Evolutionary conservation across 2,329 filamentous ascomycete genomes (phyloP), one percentile per base, ranked within the genome.

Genomic region (Trichophyton mentagrophytes): DNA sequence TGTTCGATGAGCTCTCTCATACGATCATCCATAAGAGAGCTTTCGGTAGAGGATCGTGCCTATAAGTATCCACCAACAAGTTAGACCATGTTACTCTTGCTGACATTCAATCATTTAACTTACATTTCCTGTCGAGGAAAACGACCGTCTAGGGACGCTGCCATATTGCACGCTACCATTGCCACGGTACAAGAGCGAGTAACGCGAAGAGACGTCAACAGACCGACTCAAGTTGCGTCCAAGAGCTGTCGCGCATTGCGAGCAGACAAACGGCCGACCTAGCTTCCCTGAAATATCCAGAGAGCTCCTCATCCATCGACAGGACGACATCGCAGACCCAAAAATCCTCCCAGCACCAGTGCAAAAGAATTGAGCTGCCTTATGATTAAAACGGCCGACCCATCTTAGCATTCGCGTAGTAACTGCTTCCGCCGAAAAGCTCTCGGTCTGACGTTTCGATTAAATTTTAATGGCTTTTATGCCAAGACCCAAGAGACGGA

Each of bases 1-100:
- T 65, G 68, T 56, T 69, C 64, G 6, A 57, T 25, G 38, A 30
- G 36, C 20, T 22, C 5, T 15, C 3, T 44, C 56, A 30, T 60
- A 40, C 17, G 33, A 38, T 27, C 25, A 59, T 25, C 46, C 38
- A 53, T n/a, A 30, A 36, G 55, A 11, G 22, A 51, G 5, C 13
- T 55, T 9, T 55, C 51, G 9, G 51, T 11, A 17, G 27, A 36
- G 27, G 51, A 17, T 6, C 2, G n/a, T 9, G 27, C 51, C 51
- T 55, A 17, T 13, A 36, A 3, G n/a, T 33, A n/a, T 55, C 25
- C 27, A 36, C 13, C 33, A 13, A 38, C 11, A 38, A 7, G 15
- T 55, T 36, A 55, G 51, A n/a, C n/a, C 9, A 36, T 3, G 6
- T 17, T 51, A 13, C 25, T 17, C 9, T n/a, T 17, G 15, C 3